Evolutionary conservation across 345 rosid species (phyloP), one percentile per base, ranked within the genome.

Genomic region (Syzygium aqueum): DNA sequence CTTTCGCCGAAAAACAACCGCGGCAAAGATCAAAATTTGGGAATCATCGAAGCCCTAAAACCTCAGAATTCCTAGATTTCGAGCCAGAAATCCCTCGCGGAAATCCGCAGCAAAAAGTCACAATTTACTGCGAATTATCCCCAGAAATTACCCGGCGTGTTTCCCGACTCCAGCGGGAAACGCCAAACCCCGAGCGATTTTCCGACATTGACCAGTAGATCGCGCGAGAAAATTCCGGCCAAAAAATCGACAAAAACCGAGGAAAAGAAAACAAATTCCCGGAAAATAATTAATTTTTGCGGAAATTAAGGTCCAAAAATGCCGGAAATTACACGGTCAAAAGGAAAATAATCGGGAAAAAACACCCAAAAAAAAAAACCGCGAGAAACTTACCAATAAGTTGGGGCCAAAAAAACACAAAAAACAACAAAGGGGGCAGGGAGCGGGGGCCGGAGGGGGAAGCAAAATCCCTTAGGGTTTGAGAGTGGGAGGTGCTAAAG

Each of bases 331-430:
- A 77, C 53, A 78, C n/a, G 57, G 16, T 19, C 53, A 59, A 46
- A 51, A 56, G 33, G 83, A 27, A 78, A 86, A 86, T 40, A 53
- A 50, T 43, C 25, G 43, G 17, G 67, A 25, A 59, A 86, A 73
- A 14, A 78, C 37, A 37, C 9, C 40, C n/a, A n/a, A n/a, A 33
- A 33, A 30, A 67, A 17, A 17, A 67, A 67, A 33, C 78, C 23
- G 80, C 80, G 43, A 53, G 56, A 83, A 89, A 87, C 92, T 92
- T 87, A 92, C 92, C 92, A 83, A 88, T 86, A 89, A 90, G 73
- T 65, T 46, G 30, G 46, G 54, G 85, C 12, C 63, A 87, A 90
- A 85, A 56, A 19, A 53, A 28, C 46, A 43, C 46, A 6, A 43
- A 43, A 51, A 51, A 56, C 5, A 40, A 40, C 51, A 33, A 51